Evolutionary conservation across 805 yeast species (phyloP).

Genomic region (Naumovozyma baii): DNA sequence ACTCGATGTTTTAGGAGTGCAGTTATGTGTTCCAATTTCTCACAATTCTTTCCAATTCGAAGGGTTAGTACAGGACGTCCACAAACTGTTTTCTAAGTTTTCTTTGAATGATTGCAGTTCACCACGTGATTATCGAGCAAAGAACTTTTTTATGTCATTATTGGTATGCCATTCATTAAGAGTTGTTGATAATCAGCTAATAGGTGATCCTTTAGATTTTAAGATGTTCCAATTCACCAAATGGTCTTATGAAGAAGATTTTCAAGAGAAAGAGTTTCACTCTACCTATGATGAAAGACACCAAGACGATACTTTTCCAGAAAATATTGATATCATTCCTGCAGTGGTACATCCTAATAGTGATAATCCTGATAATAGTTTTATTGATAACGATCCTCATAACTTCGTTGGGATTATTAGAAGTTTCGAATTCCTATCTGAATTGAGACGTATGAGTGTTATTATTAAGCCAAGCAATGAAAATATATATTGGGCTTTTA

Average conservation of each 20-base stretch:
- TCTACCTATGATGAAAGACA: slow-evolving; percentile 33
- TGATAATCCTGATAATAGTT: slow-evolving; percentile 22
- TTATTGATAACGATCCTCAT: slow-evolving; percentile 29
- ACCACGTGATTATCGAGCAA: slow-evolving; percentile 22
- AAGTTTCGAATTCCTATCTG: slow-evolving; percentile 74
- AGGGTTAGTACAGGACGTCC: slow-evolving; percentile 16
- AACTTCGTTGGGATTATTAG: slow-evolving; percentile 40
- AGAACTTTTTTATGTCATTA: slow-evolving; percentile 31
- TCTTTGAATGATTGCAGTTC: slow-evolving; percentile 25
- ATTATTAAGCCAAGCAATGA: slow-evolving; percentile 42
- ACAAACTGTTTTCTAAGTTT: slow-evolving; percentile 20
- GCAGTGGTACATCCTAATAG: slow-evolving; percentile 39
- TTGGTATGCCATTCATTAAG: slow-evolving; percentile 81
- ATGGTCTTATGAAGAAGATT: slow-evolving; percentile 69
- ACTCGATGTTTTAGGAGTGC: slow-evolving; percentile 72
- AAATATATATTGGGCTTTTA: slow-evolving; percentile 42
- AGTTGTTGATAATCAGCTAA: slow-evolving; percentile 61
- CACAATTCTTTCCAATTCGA: slow-evolving; percentile 20
- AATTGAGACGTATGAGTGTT: slow-evolving; percentile 85
- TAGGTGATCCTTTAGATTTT: slow-evolving; percentile 90
- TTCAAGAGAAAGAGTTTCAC: slow-evolving; percentile 31
- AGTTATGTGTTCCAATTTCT: slow-evolving; percentile 21
- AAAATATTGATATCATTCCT: slow-evolving; percentile 37
- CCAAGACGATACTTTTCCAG: slow-evolving; percentile 34
- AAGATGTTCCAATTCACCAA: slow-evolving; percentile 88